A percentile compares a stretch with the other conserved stretches of the same genome.
Evolutionary conservation across 176 grass and related monocot species (phyloP).

Genomic region (Eleusine indica): DNA sequence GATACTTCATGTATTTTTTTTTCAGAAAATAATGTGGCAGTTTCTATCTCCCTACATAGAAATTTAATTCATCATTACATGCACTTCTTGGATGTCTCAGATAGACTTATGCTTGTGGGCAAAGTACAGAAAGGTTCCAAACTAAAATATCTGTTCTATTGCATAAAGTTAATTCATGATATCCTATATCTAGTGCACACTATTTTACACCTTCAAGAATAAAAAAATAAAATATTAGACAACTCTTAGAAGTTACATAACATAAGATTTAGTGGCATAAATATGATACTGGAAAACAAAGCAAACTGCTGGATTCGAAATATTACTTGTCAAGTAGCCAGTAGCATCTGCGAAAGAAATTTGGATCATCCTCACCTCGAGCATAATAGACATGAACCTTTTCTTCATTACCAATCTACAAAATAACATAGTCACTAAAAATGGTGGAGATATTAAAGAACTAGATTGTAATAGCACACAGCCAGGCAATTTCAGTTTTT

Average conservation of each 20-base stretch:
- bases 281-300: slow-evolving; percentile 36
- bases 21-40: not conserved
- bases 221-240: not conserved
- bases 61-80: not conserved
- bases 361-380: slow-evolving; percentile 92
- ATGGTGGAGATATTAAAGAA: slow-evolving; percentile 11
- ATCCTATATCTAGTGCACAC: slow-evolving; percentile 23
- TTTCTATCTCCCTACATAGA: not conserved
- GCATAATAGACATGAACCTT: slow-evolving; percentile 99
- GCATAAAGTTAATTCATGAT: slow-evolving; percentile 16
- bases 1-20: not conserved
- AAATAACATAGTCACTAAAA: slow-evolving; percentile 42
- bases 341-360: slow-evolving; percentile 90
- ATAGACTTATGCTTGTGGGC: slow-evolving; percentile 7
- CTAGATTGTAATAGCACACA: slow-evolving; percentile 17
- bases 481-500: slow-evolving; percentile 25
- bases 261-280: slow-evolving; percentile 26
- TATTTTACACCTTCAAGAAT: slow-evolving; percentile 30
- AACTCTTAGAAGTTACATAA: not conserved
- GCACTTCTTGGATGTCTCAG: slow-evolving; percentile 5
- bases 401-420: slow-evolving; percentile 91
- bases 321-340: slow-evolving; percentile 97
- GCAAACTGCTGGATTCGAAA: not conserved
- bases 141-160: slow-evolving; percentile 18
- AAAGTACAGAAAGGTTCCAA: not conserved